These are phyloP conservation scores for Suillus subluteus DNA, from an alignment of 768 basidiomycete species.

Conservation along the genomic window DNA sequence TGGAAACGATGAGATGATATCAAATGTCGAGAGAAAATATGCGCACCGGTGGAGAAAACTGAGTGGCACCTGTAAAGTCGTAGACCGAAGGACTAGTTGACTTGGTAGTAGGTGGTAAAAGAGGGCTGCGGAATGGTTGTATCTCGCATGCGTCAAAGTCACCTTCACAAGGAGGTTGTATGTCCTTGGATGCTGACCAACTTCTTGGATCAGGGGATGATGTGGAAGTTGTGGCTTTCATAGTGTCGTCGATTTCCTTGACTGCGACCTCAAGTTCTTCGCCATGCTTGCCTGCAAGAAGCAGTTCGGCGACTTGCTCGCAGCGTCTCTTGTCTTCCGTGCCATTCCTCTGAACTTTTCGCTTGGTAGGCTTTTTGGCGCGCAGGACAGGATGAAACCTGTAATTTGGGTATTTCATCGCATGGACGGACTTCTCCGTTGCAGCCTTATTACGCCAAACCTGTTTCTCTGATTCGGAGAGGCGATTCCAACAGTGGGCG, in stretches of 20 bases:
- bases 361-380: constrained; percentile 46
- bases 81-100: not conserved
- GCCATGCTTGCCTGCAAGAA: constrained; percentile 54
- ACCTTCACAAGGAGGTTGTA: constrained; percentile 4
- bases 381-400: constrained; percentile 53
- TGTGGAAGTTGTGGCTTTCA: constrained; percentile 6
- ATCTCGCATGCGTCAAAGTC: constrained; percentile 17
- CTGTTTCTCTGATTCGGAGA: constrained; percentile 53
- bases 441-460: constrained; percentile 55
- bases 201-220: constrained; percentile 6
- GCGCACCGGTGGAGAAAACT: not conserved
- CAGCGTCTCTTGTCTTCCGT: constrained; percentile 51
- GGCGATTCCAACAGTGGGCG: constrained; percentile 56
- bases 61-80: not conserved
- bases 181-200: not conserved
- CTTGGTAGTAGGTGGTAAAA: constrained; percentile 30
- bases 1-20: not conserved
- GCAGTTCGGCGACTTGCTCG: constrained; percentile 50
- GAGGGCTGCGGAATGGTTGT: constrained; percentile 31
- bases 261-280: constrained; percentile 50
- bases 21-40: not conserved
- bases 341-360: constrained; percentile 57
- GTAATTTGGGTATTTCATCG: constrained; percentile 54
- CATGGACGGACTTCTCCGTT: constrained; percentile 54
- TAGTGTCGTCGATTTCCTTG: constrained; percentile 32